Evolutionary conservation across 306 rosid species (phyloP).

Genomic region (Quercus bicolor): DNA sequence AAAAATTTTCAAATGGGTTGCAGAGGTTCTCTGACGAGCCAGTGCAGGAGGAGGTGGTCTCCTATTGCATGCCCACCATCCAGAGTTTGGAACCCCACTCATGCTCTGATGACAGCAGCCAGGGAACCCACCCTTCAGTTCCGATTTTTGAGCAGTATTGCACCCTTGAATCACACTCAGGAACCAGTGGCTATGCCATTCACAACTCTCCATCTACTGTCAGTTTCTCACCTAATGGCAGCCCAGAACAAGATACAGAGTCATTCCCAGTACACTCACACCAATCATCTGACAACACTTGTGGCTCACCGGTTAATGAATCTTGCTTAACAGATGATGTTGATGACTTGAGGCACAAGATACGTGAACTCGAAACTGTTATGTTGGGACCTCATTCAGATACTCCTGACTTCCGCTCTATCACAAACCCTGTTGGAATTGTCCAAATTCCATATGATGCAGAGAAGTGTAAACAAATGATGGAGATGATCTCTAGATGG

Average conservation of each 20-base stretch:
- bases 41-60: conserved; percentile 50
- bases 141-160: conserved; percentile 36
- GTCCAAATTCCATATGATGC: conserved; percentile 35
- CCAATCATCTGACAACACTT: conserved; percentile 40
- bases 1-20: conserved; percentile 35
- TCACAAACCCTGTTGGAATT: conserved; percentile 21
- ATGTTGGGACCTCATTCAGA: conserved; percentile 78
- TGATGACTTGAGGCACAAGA: conserved; percentile 68
- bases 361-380: conserved; percentile 71
- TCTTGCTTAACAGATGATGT: conserved; percentile 50
- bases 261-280: conserved; percentile 26
- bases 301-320: conserved; percentile 48
- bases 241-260: conserved; percentile 49
- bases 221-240: conserved; percentile 52
- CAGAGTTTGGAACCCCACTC: conserved; percentile 31
- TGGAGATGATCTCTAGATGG: conserved; percentile 55
- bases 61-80: conserved; percentile 32
- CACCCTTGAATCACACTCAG: conserved; percentile 62
- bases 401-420: conserved; percentile 26
- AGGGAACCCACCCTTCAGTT: conserved; percentile 35
- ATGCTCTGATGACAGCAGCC: conserved; percentile 50
- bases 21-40: conserved; percentile 36
- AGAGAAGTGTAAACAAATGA: conserved; percentile 50
- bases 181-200: conserved; percentile 44
- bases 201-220: conserved; percentile 61